phyloP scores from a whole-genome alignment of 2,329 filamentous ascomycete genomes.

The Colletotrichum sp. region DNA sequence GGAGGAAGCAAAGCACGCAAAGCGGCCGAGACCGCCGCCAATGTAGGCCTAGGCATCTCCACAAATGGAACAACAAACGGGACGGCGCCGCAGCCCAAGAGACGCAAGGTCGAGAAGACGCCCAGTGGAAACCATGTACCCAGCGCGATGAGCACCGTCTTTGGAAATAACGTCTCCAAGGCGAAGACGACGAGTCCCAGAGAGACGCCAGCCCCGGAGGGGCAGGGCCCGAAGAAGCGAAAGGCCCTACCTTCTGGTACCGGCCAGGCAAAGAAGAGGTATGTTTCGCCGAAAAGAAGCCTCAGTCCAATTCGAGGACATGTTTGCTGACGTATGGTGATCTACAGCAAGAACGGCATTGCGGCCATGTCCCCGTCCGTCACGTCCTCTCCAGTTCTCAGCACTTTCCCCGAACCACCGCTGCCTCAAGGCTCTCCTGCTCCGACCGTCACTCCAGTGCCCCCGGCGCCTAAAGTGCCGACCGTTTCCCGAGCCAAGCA shows the following conservation, averaged over 20 bases:
- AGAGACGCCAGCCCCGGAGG: constrained; percentile 71
- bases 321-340: constrained; percentile 15
- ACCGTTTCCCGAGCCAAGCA: constrained; percentile 75
- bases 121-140: constrained; percentile 54
- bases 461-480: constrained; percentile 32
- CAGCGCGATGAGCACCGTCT: constrained; percentile 69
- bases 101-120: constrained; percentile 80
- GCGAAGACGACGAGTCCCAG: constrained; percentile 68
- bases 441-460: constrained; percentile 39
- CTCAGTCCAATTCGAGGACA: neutral
- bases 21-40: constrained; percentile 53
- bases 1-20: constrained; percentile 68
- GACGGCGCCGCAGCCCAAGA: constrained; percentile 67
- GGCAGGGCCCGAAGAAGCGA: constrained; percentile 67
- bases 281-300: neutral
- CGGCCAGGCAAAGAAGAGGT: constrained; percentile 81
- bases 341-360: constrained; percentile 35
- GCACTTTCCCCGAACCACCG: constrained; percentile 68
- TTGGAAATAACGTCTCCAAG: constrained; percentile 57
- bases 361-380: constrained; percentile 70
- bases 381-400: constrained; percentile 77
- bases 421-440: constrained; percentile 63
- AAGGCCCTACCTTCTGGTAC: constrained; percentile 70
- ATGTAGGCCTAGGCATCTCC: constrained; percentile 70
- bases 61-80: constrained; percentile 56